Conservation (phyloP, 2,329 filamentous ascomycete species). For the Lasiodiplodia gonubiensis region DNA sequence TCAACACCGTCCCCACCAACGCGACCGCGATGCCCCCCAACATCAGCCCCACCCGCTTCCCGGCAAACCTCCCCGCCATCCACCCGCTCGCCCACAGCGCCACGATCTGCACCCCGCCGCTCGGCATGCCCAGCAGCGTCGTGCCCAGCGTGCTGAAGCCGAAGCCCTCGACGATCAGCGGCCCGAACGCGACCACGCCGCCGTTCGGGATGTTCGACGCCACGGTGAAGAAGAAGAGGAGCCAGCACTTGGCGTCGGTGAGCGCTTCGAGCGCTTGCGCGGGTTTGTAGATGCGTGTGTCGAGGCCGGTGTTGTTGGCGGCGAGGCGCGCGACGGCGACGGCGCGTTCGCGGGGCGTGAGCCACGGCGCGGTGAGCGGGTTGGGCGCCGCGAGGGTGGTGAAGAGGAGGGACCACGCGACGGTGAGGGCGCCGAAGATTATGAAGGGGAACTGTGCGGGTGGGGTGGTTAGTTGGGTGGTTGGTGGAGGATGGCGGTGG, state of each 20-base stretch:
- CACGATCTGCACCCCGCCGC: constrained; percentile 30
- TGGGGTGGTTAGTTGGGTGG: no score
- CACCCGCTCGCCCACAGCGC: constrained; percentile 20
- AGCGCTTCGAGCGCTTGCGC: constrained; percentile 65
- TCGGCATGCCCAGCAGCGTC: constrained; percentile 31
- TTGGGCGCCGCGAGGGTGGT: constrained; percentile 60
- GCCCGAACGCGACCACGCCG: constrained; percentile 30
- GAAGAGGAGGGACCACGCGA: constrained; percentile 48
- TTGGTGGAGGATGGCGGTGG: constrained; percentile 66
- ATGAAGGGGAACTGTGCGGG: constrained; percentile 54
- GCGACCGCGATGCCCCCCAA: constrained; percentile 5
- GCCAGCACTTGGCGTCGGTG: constrained; percentile 65
- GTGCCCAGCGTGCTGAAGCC: constrained; percentile 23
- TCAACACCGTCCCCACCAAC: constrained; percentile 19
- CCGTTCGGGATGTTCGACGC: constrained; percentile 26
- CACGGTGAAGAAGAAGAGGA: not conserved
- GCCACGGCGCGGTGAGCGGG: constrained; percentile 64
- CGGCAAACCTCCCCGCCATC: not conserved
- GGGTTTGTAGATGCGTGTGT: constrained; percentile 56
- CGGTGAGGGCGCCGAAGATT: constrained; percentile 35
- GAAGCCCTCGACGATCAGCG: constrained; percentile 30
- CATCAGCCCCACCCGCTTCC: not conserved
- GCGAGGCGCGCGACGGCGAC: constrained; percentile 70
- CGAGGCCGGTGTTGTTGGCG: constrained; percentile 53
- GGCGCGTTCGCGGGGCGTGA: constrained; percentile 69